These are phyloP conservation scores for Pleurotus citrinopileatus DNA, from an alignment of 768 basidiomycete species.

Conservation along the genomic window DNA sequence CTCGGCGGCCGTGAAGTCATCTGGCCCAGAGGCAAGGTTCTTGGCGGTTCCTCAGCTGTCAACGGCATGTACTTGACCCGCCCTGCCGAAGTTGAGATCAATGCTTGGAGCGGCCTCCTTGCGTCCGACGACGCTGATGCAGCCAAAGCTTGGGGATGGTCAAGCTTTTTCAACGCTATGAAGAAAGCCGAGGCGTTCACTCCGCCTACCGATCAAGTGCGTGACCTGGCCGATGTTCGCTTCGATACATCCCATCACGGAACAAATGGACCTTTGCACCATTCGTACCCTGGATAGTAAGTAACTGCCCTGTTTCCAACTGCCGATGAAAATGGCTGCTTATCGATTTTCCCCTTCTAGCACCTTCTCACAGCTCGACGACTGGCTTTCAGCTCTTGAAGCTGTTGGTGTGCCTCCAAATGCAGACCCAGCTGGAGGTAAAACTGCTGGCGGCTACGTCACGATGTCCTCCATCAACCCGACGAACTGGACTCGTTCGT, in stretches of 20 bases:
- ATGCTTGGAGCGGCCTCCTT: conserved; percentile 30
- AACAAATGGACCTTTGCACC: conserved; percentile 41
- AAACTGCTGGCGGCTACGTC: conserved; percentile 50
- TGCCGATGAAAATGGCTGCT: not conserved
- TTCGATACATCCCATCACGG: conserved; percentile 48
- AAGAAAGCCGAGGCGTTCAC: conserved; percentile 57
- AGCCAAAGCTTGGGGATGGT: conserved; percentile 36
- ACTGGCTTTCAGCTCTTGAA: conserved; percentile 55
- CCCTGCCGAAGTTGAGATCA: conserved; percentile 41
- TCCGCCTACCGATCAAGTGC: conserved; percentile 39
- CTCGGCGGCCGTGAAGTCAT: not conserved
- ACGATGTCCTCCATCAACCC: conserved; percentile 61
- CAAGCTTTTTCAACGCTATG: conserved; percentile 39
- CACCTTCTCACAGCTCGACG: conserved; percentile 45
- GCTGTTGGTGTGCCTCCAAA: conserved; percentile 38
- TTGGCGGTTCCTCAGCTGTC: conserved; percentile 45
- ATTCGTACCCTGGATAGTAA: conserved; percentile 49
- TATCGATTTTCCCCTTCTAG: conserved; percentile 23
- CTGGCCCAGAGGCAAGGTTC: conserved; percentile 39
- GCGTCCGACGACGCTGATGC: conserved; percentile 31
- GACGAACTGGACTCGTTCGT: conserved; percentile 60
- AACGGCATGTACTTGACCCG: conserved; percentile 47
- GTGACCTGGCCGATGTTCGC: conserved; percentile 39
- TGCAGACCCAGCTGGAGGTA: conserved; percentile 43
- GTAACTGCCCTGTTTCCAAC: conserved; percentile 15